A percentile compares a stretch with the other conserved stretches of the same genome.
These are phyloP conservation scores for Thielaviopsis punctulata DNA, from an alignment of 2,329 filamentous ascomycete species.

Conservation along the genomic window DNA sequence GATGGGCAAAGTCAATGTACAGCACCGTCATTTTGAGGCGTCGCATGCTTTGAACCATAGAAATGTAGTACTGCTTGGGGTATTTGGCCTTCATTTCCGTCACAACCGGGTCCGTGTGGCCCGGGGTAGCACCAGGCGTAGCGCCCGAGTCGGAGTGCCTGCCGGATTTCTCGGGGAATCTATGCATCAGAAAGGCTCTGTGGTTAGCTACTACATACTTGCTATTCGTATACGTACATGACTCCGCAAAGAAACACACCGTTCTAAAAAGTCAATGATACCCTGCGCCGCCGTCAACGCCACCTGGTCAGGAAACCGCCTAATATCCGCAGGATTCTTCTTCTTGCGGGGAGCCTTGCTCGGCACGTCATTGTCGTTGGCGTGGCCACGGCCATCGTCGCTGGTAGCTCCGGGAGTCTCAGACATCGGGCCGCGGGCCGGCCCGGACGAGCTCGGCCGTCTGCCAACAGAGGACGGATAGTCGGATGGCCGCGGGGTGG, in stretches of 20 bases:
- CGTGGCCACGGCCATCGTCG: slow-evolving; percentile 43
- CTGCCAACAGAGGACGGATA: slow-evolving; percentile 15
- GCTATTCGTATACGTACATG: not conserved
- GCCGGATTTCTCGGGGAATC: slow-evolving; percentile 38
- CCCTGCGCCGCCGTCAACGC: slow-evolving; percentile 57
- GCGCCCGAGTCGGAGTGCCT: not conserved
- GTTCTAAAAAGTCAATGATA: slow-evolving; percentile 67
- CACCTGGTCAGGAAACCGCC: slow-evolving; percentile 59
- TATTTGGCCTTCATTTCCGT: slow-evolving; percentile 10
- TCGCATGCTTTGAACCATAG: slow-evolving; percentile 64
- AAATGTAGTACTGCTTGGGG: slow-evolving; percentile 70
- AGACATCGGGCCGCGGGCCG: slow-evolving; percentile 42
- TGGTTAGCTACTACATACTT: not conserved
- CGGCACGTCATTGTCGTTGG: slow-evolving; percentile 42
- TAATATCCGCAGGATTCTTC: slow-evolving; percentile 30
- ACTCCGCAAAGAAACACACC: slow-evolving; percentile 28
- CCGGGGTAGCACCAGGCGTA: not conserved
- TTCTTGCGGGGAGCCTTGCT: slow-evolving; percentile 24
- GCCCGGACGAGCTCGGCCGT: slow-evolving; percentile 32
- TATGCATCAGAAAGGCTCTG: slow-evolving; percentile 15
- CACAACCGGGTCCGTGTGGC: slow-evolving; percentile 5
- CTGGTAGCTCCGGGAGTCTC: slow-evolving; percentile 43
- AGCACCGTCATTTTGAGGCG: slow-evolving; percentile 64
- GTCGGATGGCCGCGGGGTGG: slow-evolving; percentile 27
- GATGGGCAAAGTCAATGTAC: slow-evolving; percentile 75